phyloP scores from a whole-genome alignment of 805 yeast genomes.

The Pichia nanzhaoensis region DNA sequence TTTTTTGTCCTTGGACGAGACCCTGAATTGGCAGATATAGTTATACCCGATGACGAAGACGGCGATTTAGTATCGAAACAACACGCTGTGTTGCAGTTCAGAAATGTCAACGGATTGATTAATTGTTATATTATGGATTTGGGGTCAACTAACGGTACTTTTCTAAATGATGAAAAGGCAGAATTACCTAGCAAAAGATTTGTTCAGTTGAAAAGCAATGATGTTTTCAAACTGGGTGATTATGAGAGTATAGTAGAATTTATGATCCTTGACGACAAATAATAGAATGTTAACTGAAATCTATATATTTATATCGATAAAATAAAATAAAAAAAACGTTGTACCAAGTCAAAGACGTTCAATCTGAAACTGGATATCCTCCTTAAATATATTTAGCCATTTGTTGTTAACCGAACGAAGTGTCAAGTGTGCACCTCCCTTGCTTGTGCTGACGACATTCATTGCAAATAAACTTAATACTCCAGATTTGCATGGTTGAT shows the following conservation, averaged over 20 bases:
- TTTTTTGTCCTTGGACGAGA: constrained; percentile 25
- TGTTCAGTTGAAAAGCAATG: constrained; percentile 23
- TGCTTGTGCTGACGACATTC: constrained; percentile 10
- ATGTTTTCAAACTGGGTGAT: constrained; percentile 24
- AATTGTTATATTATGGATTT: constrained; percentile 24
- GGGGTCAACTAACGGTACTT: constrained; percentile 27
- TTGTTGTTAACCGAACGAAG: constrained; percentile 5
- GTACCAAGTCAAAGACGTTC: background rate
- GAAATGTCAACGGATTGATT: constrained; percentile 6
- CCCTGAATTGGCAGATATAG: constrained; percentile 16
- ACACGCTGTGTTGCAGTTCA: constrained; percentile 29
- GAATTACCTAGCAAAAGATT: constrained; percentile 23
- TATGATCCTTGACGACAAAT: constrained; percentile 16
- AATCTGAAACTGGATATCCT: constrained; percentile 1
- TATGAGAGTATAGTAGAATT: constrained; percentile 20
- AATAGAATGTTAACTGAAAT: background rate
- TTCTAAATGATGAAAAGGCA: constrained; percentile 20
- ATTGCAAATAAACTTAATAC: constrained; percentile 11
- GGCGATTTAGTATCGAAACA: constrained; percentile 19
- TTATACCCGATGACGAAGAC: constrained; percentile 13
- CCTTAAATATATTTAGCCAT: constrained; percentile 10
- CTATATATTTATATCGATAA: background rate
- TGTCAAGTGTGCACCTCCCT: constrained; percentile 8
- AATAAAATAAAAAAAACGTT: too few relatives aligned
- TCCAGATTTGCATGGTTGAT: constrained; percentile 13